Conservation (phyloP, 495 filamentous ascomycete species). For the Eremomyces bilateralis region DNA sequence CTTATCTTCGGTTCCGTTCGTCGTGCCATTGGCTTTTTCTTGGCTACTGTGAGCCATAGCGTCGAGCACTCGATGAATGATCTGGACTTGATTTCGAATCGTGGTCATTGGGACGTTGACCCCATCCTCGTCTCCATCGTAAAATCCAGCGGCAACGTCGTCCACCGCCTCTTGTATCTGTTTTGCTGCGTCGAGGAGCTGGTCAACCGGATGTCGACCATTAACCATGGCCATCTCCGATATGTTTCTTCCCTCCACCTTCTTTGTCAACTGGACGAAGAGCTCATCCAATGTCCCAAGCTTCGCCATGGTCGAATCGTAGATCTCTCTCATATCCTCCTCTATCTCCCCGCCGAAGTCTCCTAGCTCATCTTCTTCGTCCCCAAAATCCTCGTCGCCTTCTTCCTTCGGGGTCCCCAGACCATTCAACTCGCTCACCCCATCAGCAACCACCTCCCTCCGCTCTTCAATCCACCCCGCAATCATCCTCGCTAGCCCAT, state of each 20-base stretch:
- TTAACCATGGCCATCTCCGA: too few species aligned
- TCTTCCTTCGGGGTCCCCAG: conserved; percentile 25
- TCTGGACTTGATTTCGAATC: conserved; percentile 6
- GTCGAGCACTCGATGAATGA: conserved; percentile 20
- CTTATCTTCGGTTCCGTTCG: background rate
- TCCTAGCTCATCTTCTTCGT: conserved; percentile 35
- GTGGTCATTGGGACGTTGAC: conserved; percentile 9
- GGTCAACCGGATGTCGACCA: too few species aligned
- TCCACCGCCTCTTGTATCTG: conserved; percentile 24
- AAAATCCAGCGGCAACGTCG: conserved; percentile 26
- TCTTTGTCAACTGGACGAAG: conserved; percentile 1
- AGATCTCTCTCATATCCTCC: conserved; percentile 37
- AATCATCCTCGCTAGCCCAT: background rate
- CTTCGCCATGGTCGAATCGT: conserved; percentile 8
- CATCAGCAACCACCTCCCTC: background rate
- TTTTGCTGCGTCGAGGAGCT: conserved; percentile 19
- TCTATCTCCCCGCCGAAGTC: conserved; percentile 35
- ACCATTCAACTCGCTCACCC: background rate
- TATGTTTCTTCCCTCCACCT: background rate
- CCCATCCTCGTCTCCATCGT: conserved; percentile 26
- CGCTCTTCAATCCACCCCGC: background rate
- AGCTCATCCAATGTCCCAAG: background rate
- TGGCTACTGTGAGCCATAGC: too few species aligned
- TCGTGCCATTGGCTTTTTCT: conserved; percentile 10
- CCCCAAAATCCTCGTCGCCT: conserved; percentile 31